phyloP scores from a whole-genome alignment of 805 yeast genomes.

The Candida awuae region DNA sequence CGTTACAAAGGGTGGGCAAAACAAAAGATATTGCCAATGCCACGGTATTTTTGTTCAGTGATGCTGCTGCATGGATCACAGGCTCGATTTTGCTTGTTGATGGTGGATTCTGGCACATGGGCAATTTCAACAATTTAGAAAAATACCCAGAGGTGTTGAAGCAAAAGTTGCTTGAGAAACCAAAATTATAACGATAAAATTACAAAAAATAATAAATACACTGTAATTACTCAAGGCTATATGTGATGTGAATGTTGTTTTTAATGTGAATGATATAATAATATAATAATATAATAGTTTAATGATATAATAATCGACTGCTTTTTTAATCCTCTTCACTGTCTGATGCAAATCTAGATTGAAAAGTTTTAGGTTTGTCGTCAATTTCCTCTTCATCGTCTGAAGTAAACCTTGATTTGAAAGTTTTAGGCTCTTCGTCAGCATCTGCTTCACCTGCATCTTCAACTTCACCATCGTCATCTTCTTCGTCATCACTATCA shows the following conservation, averaged over 20 bases:
- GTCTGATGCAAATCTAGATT: constrained; percentile 12
- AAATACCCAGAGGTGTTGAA: constrained; percentile 37
- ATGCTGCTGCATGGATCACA: constrained; percentile 68
- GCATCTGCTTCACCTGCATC: constrained; percentile 2
- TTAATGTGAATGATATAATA: no score
- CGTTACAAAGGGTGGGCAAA: constrained; percentile 60
- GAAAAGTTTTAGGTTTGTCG: background rate
- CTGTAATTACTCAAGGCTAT: background rate
- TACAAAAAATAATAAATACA: background rate
- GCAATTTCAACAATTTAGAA: constrained; percentile 30
- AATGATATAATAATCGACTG: no score
- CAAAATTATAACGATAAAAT: constrained; percentile 19
- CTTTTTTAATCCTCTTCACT: constrained; percentile 2
- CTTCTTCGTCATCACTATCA: constrained; percentile 6
- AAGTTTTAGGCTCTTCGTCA: constrained; percentile 2
- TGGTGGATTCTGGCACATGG: constrained; percentile 87
- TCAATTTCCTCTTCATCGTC: constrained; percentile 1
- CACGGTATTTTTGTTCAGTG: constrained; percentile 75
- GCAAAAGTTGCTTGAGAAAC: constrained; percentile 19
- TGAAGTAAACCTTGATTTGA: constrained; percentile 10
- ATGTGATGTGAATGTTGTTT: no score
- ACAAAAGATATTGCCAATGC: constrained; percentile 80
- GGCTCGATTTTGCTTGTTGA: constrained; percentile 80
- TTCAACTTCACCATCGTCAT: constrained; percentile 1
- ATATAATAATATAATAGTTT: no score